Evolutionary conservation across 805 yeast species (phyloP).

Genomic region (Teunomyces lycoperdinae): DNA sequence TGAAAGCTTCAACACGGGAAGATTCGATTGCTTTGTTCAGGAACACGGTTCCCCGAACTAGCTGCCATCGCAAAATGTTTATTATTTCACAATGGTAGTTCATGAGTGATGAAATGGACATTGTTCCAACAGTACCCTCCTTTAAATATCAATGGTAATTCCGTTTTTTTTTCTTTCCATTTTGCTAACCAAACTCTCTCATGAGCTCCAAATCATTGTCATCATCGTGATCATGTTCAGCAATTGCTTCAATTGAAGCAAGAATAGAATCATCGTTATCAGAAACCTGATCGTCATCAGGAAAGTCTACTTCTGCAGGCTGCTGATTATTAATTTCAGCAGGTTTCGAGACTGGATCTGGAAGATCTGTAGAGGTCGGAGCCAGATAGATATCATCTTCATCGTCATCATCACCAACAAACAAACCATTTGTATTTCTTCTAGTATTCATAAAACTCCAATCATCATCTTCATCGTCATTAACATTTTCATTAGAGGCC

Average conservation of each 20-base stretch:
- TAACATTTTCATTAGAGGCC: neutral
- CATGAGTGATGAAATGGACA: too few species aligned
- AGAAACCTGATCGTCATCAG: constrained; percentile 21
- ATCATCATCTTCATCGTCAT: constrained; percentile 26
- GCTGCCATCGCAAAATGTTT: too few species aligned
- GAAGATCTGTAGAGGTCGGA: neutral
- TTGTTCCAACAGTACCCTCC: too few species aligned
- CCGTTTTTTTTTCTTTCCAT: too few species aligned
- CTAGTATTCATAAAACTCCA: constrained; percentile 28
- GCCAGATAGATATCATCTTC: constrained; percentile 6
- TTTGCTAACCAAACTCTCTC: constrained; percentile 30
- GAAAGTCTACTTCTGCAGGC: neutral
- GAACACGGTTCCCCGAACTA: too few species aligned
- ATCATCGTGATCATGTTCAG: constrained; percentile 8
- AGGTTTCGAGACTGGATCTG: neutral
- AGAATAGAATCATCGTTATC: constrained; percentile 20
- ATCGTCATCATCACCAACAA: constrained; percentile 13
- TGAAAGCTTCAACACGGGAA: too few species aligned
- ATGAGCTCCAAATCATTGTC: constrained; percentile 35
- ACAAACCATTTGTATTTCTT: constrained; percentile 10
- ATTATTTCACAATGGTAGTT: too few species aligned
- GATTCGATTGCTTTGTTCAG: too few species aligned
- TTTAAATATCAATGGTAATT: too few species aligned
- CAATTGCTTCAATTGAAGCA: neutral
- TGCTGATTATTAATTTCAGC: neutral